phyloP scores from a whole-genome alignment of 1,139 yeast species.

The Hyphopichia wangnamkhiaoensis region DNA sequence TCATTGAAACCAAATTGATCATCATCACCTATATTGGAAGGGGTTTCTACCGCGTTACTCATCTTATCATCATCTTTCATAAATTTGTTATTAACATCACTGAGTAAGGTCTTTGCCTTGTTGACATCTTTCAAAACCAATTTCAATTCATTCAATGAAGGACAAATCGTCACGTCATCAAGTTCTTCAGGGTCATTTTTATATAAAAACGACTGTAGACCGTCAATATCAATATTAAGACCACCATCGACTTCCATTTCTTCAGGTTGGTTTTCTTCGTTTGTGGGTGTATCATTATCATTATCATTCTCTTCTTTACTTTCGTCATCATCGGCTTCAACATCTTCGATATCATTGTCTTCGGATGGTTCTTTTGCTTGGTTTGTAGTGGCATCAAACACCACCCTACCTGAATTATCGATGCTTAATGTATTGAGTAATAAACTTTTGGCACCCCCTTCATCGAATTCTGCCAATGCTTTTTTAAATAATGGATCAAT shows the following conservation, averaged over 20 bases:
- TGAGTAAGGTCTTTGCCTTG: constrained; percentile 54
- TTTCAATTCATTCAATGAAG: constrained; percentile 60
- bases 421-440: constrained; percentile 69
- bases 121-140: constrained; percentile 59
- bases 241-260: constrained; percentile 6
- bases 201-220: constrained; percentile 26
- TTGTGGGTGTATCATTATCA: constrained; percentile 11
- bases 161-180: constrained; percentile 53
- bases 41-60: constrained; percentile 14
- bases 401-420: constrained; percentile 60
- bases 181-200: constrained; percentile 31
- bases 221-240: constrained; percentile 17
- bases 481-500: constrained; percentile 89
- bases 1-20: constrained; percentile 24
- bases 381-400: constrained; percentile 56
- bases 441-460: constrained; percentile 90
- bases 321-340: constrained; percentile 12
- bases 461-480: constrained; percentile 89
- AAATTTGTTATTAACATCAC: constrained; percentile 45
- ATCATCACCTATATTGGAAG: constrained; percentile 9
- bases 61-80: constrained; percentile 15
- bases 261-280: constrained; percentile 9
- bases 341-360: constrained; percentile 11
- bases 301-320: constrained; percentile 4
- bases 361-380: constrained; percentile 17